Evolutionary conservation across 225 moss, liverwort and hornwort genomes (phyloP).

Genomic region (Straminergon stramineum): DNA sequence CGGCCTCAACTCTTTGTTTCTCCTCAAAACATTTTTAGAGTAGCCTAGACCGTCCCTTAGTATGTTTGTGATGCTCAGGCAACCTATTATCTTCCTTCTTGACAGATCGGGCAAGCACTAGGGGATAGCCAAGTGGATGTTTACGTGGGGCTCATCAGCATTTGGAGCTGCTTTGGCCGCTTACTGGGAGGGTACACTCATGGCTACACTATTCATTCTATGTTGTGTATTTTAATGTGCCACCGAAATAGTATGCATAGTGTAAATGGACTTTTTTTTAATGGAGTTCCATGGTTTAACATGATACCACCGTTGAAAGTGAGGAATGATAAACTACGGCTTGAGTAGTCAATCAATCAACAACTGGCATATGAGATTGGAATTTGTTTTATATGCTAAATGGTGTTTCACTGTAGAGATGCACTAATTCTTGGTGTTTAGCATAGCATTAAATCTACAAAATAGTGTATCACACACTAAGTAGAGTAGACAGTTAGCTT

Average conservation of each 20-base stretch:
- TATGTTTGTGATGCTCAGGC: neutral
- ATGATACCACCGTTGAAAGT: neutral
- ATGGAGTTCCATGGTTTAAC: neutral
- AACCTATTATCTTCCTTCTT: neutral
- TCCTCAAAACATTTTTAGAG: neutral
- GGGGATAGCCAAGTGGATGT: slow-evolving; percentile 37
- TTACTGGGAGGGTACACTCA: slow-evolving; percentile 36
- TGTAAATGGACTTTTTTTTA: neutral
- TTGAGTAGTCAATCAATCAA: neutral
- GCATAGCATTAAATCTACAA: neutral
- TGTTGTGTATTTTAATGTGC: neutral
- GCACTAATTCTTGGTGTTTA: neutral
- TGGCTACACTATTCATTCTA: neutral
- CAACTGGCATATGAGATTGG: neutral
- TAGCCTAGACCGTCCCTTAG: neutral
- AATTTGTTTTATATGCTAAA: neutral
- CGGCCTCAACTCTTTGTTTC: neutral
- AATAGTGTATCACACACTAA: neutral
- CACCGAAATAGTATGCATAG: neutral
- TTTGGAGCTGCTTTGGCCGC: slow-evolving; percentile 65
- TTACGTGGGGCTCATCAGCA: slow-evolving; percentile 51
- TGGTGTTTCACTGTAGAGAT: neutral
- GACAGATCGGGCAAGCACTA: slow-evolving; percentile 48
- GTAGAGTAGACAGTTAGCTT: neutral
- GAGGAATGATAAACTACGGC: neutral